phyloP scores from a whole-genome alignment of 2,329 filamentous ascomycete genomes.

The Diaporthe humulicola region DNA sequence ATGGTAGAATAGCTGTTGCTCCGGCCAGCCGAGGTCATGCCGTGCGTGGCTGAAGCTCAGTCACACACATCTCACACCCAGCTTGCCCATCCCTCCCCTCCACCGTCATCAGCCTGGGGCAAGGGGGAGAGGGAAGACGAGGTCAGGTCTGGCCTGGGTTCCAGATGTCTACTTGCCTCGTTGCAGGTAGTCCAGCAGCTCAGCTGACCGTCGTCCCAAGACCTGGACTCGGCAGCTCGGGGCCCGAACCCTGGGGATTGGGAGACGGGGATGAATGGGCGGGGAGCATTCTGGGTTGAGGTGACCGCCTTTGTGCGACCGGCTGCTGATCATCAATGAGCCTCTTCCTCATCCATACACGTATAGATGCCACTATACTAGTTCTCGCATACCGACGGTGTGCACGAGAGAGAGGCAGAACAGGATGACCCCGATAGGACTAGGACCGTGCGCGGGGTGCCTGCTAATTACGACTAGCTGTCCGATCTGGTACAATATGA shows the following conservation, averaged over 20 bases:
- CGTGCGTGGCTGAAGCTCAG: background rate
- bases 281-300: background rate
- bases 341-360: background rate
- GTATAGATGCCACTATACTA: no score
- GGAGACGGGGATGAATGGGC: background rate
- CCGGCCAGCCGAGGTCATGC: conserved; percentile 20
- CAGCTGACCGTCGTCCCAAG: conserved; percentile 30
- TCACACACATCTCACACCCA: background rate
- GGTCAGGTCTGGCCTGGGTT: conserved; percentile 9
- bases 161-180: conserved; percentile 1
- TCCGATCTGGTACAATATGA: background rate
- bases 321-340: background rate
- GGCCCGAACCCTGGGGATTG: conserved; percentile 20
- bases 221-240: conserved; percentile 17
- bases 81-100: background rate
- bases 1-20: no score
- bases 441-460: background rate
- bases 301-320: conserved; percentile 5
- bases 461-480: background rate
- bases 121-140: background rate
- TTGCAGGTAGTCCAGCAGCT: conserved; percentile 2
- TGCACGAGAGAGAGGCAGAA: background rate
- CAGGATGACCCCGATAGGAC: background rate
- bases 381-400: conserved; percentile 10
- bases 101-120: background rate